These are phyloP conservation scores for Boletus rubescentipes DNA, from an alignment of 768 basidiomycete genomes.

Conservation along the genomic window DNA sequence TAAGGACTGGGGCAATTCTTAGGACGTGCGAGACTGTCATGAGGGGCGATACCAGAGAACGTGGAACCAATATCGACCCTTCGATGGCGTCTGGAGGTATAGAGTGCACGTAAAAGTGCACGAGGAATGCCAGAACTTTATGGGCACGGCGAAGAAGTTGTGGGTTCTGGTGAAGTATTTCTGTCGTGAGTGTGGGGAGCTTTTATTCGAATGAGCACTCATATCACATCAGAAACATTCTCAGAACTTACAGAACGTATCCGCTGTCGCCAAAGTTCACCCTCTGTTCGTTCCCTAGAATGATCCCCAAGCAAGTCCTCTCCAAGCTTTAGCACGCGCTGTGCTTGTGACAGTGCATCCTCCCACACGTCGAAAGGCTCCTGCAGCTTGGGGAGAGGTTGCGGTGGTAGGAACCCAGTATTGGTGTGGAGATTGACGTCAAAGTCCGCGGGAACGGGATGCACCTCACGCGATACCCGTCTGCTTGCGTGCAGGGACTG, in stretches of 20 bases:
- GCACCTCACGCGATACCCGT: constrained; percentile 30
- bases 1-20: constrained; percentile 89
- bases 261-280: constrained; percentile 66
- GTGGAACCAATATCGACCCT: constrained; percentile 60
- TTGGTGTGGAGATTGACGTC: constrained; percentile 46
- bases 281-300: constrained; percentile 46
- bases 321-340: constrained; percentile 52
- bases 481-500: constrained; percentile 41
- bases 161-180: constrained; percentile 50
- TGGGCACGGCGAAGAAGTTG: constrained; percentile 81
- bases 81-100: constrained; percentile 44
- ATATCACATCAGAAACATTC: constrained; percentile 2
- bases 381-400: constrained; percentile 57
- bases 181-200: constrained; percentile 71
- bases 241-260: constrained; percentile 58
- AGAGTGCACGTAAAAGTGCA: constrained; percentile 90
- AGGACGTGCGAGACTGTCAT: constrained; percentile 72
- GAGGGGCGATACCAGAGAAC: constrained; percentile 74
- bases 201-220: constrained; percentile 31
- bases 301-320: constrained; percentile 53
- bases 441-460: constrained; percentile 45
- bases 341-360: constrained; percentile 54
- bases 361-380: constrained; percentile 70
- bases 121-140: constrained; percentile 83
- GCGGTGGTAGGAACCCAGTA: constrained; percentile 84